Percentiles rank a stretch among this genome's conserved stretches.
Evolutionary conservation across 208 protist species (phyloP).

Genomic region (Polymyxa betae): DNA sequence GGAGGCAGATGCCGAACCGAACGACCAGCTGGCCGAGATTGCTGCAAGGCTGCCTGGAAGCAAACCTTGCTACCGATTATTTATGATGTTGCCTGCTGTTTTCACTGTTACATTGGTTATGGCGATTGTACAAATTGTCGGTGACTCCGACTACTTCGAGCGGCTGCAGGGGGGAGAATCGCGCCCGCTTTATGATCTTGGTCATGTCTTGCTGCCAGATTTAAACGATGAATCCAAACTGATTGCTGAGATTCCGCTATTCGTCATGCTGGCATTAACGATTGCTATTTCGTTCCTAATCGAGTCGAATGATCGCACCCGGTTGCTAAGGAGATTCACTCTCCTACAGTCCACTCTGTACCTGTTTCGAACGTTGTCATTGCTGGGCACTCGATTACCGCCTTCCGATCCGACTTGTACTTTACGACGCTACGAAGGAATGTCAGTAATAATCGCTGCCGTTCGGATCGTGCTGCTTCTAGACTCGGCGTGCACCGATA

Average conservation of each 20-base stretch:
- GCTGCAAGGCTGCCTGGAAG: not conserved
- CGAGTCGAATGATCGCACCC: not conserved
- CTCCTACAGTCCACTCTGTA: not conserved
- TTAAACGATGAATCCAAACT: not conserved
- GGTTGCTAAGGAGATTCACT: not conserved
- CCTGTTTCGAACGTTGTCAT: slow-evolving; percentile 18
- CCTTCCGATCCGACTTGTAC: slow-evolving; percentile 26
- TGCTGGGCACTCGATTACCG: slow-evolving; percentile 29
- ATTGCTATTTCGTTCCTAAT: not conserved
- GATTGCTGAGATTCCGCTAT: slow-evolving; percentile 35
- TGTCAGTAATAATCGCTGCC: not conserved
- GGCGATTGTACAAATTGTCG: not conserved
- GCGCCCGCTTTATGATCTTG: not conserved
- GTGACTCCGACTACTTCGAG: slow-evolving; percentile 18
- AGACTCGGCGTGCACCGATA: slow-evolving; percentile 34
- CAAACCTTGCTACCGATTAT: not conserved
- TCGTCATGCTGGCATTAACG: not conserved
- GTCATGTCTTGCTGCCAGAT: not conserved
- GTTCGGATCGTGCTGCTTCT: not conserved
- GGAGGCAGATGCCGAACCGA: too few species aligned
- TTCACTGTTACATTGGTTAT: slow-evolving; percentile 20
- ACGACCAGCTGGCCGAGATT: too few species aligned
- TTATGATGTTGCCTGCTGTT: not conserved
- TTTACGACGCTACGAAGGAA: not conserved
- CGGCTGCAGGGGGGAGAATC: not conserved